Percentiles rank a stretch among this genome's conserved stretches.
Conservation (phyloP, 2,329 filamentous ascomycete species). For the Hymenoscyphus scutula region DNA sequence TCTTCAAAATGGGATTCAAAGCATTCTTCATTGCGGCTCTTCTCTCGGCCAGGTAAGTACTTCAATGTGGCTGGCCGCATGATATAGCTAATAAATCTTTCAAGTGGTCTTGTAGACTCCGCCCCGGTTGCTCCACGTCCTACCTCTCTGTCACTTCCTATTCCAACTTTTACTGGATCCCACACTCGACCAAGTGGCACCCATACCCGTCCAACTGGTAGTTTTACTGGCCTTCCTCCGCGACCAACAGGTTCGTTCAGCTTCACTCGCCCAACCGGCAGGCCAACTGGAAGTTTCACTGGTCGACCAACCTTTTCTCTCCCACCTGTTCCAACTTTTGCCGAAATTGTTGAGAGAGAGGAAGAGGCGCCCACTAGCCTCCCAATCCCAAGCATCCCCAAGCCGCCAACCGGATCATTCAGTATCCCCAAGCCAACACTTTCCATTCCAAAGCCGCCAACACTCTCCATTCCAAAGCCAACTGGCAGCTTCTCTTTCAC, state of each 20-base stretch:
- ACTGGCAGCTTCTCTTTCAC: neutral
- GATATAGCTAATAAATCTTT: neutral
- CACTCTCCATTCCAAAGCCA: neutral
- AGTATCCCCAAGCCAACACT: neutral
- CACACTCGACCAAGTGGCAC: neutral
- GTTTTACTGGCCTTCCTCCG: neutral
- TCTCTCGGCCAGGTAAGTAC: neutral
- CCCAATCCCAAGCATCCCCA: neutral
- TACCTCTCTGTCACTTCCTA: neutral
- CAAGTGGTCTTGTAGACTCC: neutral
- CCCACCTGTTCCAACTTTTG: too few species aligned
- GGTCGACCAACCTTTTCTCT: neutral
- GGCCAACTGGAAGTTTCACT: neutral
- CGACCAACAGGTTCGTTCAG: too few species aligned
- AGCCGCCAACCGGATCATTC: too few species aligned
- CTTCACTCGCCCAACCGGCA: neutral
- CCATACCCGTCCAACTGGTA: neutral
- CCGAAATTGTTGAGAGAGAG: too few species aligned
- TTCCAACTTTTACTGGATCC: neutral
- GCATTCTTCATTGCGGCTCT: constrained; percentile 1
- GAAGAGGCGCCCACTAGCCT: neutral
- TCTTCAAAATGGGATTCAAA: neutral
- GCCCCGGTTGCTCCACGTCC: neutral
- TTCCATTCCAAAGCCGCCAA: neutral
- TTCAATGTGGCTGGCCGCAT: neutral